phyloP scores from a whole-genome alignment of 352 stramenopile species.

The Globisporangium recalcitrans region DNA sequence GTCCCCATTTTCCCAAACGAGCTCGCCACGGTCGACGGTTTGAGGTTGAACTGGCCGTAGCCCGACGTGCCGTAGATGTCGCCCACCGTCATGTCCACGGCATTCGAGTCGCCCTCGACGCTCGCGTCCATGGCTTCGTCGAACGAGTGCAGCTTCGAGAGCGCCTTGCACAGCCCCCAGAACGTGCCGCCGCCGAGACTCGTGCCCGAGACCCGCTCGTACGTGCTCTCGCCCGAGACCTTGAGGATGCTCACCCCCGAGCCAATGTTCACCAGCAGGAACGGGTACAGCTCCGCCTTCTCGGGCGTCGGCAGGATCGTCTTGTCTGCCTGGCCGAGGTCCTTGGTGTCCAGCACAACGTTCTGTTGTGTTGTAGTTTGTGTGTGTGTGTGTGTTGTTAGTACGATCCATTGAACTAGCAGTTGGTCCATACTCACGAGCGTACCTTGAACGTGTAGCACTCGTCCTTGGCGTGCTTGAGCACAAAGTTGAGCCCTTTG shows the following conservation, averaged over 20 bases:
- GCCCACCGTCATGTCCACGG: slow-evolving; percentile 95
- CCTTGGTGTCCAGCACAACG: slow-evolving; percentile 53
- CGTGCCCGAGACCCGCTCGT: slow-evolving; percentile 95
- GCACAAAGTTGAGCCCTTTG: slow-evolving; percentile 95
- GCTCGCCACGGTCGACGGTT: slow-evolving; percentile 87
- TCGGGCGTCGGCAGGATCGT: slow-evolving; percentile 52
- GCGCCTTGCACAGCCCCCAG: slow-evolving; percentile 91
- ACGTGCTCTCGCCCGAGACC: slow-evolving; percentile 84
- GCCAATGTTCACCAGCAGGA: slow-evolving; percentile 97
- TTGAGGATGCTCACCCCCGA: slow-evolving; percentile 97
- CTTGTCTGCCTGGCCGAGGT: slow-evolving; percentile 52
- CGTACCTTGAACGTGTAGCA: slow-evolving; percentile 94
- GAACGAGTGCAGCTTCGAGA: slow-evolving; percentile 85
- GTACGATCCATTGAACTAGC: background rate
- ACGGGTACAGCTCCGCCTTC: slow-evolving; percentile 86
- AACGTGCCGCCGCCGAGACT: slow-evolving; percentile 97
- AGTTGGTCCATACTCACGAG: background rate
- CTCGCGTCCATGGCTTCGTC: slow-evolving; percentile 78
- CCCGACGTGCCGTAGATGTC: slow-evolving; percentile 96
- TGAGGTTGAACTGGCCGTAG: slow-evolving; percentile 89
- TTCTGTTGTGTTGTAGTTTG: slow-evolving; percentile 23
- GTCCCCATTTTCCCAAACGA: slow-evolving; percentile 96
- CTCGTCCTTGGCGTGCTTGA: slow-evolving; percentile 90
- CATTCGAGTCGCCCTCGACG: slow-evolving; percentile 56
- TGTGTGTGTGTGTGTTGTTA: background rate